A percentile compares a stretch with the other conserved stretches of the same genome.
phyloP scores from a whole-genome alignment of 2,329 filamentous ascomycete species.

The Xylaria polymorpha region DNA sequence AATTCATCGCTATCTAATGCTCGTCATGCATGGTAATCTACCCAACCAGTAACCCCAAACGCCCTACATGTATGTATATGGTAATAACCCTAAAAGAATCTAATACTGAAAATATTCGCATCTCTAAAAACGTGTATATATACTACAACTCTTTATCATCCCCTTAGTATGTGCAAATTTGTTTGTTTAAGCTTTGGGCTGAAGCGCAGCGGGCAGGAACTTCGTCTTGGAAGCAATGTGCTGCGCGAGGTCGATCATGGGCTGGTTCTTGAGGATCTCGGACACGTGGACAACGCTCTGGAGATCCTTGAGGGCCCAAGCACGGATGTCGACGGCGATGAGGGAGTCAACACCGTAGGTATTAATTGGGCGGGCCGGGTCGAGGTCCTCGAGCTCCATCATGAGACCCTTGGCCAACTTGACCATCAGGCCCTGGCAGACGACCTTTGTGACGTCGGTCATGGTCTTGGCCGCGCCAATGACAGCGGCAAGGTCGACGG shows the following conservation, averaged over 20 bases:
- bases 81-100: not conserved
- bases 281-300: constrained; percentile 46
- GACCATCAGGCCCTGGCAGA: constrained; percentile 46
- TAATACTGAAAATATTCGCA: constrained; percentile 17
- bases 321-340: constrained; percentile 46
- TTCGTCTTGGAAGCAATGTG: constrained; percentile 47
- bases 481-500: constrained; percentile 41
- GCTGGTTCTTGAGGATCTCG: constrained; percentile 45
- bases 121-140: constrained; percentile 18
- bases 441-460: constrained; percentile 40
- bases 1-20: constrained; percentile 37
- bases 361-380: constrained; percentile 45
- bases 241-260: constrained; percentile 45
- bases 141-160: not conserved
- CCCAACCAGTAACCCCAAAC: constrained; percentile 3
- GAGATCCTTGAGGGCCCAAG: constrained; percentile 47
- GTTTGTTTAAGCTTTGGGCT: constrained; percentile 35
- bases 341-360: constrained; percentile 47
- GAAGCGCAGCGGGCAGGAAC: constrained; percentile 43
- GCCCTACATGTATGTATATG: not conserved
- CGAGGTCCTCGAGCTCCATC: constrained; percentile 49
- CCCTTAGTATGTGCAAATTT: not conserved
- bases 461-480: constrained; percentile 41
- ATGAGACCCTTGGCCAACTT: constrained; percentile 49
- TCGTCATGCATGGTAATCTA: constrained; percentile 30